A percentile compares a stretch with the other conserved stretches of the same genome.
phyloP scores from a whole-genome alignment of 108 stramenopile species.

The Pelagomonas calceolata region DNA sequence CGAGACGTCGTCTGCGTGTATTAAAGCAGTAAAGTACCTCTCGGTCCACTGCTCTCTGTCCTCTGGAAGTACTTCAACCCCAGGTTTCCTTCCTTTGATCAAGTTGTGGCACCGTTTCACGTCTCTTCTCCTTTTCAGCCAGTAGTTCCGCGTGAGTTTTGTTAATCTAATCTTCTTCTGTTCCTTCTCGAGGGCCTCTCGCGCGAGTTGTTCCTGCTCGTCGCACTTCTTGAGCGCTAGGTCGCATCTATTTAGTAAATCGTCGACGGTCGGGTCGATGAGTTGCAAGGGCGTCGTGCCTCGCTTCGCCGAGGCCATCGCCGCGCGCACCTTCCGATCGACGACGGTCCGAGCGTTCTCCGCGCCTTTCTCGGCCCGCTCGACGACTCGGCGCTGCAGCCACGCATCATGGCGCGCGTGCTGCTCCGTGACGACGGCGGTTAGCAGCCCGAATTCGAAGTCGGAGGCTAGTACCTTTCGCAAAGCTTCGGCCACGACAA shows the following conservation, averaged over 20 bases:
- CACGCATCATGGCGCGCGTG: not conserved
- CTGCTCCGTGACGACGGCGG: not conserved
- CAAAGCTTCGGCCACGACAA: not conserved
- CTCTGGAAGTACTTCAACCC: not conserved
- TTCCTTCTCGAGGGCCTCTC: constrained; percentile 1
- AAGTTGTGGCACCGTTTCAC: not conserved
- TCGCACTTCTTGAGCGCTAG: too few relatives aligned
- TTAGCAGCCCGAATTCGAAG: not conserved
- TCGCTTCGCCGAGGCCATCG: not conserved
- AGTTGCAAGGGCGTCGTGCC: too few relatives aligned
- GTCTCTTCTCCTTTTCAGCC: not conserved
- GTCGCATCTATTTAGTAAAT: too few relatives aligned
- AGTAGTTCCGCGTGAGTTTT: constrained; percentile 4
- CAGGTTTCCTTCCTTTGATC: not conserved
- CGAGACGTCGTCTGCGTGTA: too few relatives aligned
- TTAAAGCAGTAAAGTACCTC: not conserved
- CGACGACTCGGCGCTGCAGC: not conserved
- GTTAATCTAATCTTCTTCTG: not conserved
- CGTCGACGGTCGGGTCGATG: too few relatives aligned
- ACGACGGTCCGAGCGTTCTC: not conserved
- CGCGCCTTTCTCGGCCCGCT: not conserved
- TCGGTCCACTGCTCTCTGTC: constrained; percentile 15
- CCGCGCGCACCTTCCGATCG: not conserved
- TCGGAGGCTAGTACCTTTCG: not conserved
- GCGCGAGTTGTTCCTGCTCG: too few relatives aligned